Evolutionary conservation across 805 yeast species (phyloP), one percentile per base, ranked within the genome.

Genomic region (Lipomyces starkeyi): DNA sequence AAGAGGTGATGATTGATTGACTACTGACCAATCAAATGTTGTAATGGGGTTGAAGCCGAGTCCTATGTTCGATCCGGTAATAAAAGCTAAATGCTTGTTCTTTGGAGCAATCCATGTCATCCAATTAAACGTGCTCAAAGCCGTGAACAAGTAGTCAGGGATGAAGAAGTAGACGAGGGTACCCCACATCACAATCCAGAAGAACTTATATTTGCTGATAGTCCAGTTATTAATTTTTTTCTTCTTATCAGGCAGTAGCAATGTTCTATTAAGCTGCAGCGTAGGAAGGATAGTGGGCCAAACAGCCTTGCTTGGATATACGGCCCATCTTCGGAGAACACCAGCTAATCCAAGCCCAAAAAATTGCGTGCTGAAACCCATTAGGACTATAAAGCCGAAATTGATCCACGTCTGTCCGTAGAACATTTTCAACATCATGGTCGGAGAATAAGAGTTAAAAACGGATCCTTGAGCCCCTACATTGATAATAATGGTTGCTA

Each of bases 201-300:
- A 87, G 71, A 86, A 83, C 63, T 76, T 78, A 71, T 82, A 83
- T 62, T 88, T 81, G 5, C 86, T 79, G 56, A 87, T 80, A 55
- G 74, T 82, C 91, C 91, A 88, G 2, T 91, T 90, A 73, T 85
- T 81, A 40, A 85, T 81, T 43, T 82, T 79, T 56, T 68, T 53
- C n/a, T 72, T 58, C 35, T 70, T 47, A 65, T 73, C 66, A 65
- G 70, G 58, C 25, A 62, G 22, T 47, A 62, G 40, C 32, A 68
- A 54, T 1, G 69, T 65, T 29, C 64, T 47, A 53, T 65, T 68
- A 11, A 62, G 74, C 75, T 81, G 84, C 76, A 87, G 78, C 74
- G 85, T 82, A 76, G 84, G 81, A 80, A 86, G 82, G 75, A 87
- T 79, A 22, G 85, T 81, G 2, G 91, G 91, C 91, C 91, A 88